phyloP scores from a whole-genome alignment of 2,329 filamentous ascomycete genomes.

The Fusarium ramigenum region DNA sequence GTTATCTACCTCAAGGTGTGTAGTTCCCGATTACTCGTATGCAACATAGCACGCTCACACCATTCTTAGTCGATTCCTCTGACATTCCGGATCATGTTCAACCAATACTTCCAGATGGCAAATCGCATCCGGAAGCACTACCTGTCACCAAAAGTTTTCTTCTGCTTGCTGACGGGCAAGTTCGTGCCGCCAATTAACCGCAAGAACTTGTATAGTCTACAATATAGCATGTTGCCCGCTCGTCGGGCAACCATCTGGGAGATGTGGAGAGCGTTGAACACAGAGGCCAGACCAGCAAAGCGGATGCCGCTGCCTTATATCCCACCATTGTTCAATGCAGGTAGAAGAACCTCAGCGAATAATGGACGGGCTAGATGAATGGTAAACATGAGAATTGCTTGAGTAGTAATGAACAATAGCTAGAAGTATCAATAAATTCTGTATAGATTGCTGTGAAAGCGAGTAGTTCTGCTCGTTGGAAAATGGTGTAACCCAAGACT shows the following conservation, averaged over 20 bases:
- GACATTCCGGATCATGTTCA: conserved; percentile 91
- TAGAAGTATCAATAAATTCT: neutral
- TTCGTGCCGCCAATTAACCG: conserved; percentile 96
- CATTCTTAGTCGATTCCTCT: conserved; percentile 80
- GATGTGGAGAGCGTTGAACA: conserved; percentile 80
- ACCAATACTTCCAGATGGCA: conserved; percentile 96
- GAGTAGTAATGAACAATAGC: conserved; percentile 10
- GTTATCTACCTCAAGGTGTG: conserved; percentile 86
- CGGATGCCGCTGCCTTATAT: conserved; percentile 50
- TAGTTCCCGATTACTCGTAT: neutral
- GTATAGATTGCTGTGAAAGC: neutral
- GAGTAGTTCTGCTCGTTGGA: neutral
- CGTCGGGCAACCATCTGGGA: conserved; percentile 81
- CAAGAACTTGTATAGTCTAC: conserved; percentile 92
- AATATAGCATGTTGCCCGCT: conserved; percentile 97
- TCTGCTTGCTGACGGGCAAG: conserved; percentile 87
- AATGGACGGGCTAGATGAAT: conserved; percentile 43
- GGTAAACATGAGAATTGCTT: conserved; percentile 3
- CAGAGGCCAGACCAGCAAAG: conserved; percentile 57
- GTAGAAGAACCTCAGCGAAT: conserved; percentile 42
- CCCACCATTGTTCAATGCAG: conserved; percentile 46
- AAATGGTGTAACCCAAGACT: too few relatives aligned
- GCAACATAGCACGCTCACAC: neutral
- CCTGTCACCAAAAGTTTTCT: conserved; percentile 84
- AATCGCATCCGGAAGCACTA: conserved; percentile 95